These are phyloP conservation scores for Talaromyces pinophilus DNA, from an alignment of 2,329 filamentous ascomycete genomes.

Conservation along the genomic window DNA sequence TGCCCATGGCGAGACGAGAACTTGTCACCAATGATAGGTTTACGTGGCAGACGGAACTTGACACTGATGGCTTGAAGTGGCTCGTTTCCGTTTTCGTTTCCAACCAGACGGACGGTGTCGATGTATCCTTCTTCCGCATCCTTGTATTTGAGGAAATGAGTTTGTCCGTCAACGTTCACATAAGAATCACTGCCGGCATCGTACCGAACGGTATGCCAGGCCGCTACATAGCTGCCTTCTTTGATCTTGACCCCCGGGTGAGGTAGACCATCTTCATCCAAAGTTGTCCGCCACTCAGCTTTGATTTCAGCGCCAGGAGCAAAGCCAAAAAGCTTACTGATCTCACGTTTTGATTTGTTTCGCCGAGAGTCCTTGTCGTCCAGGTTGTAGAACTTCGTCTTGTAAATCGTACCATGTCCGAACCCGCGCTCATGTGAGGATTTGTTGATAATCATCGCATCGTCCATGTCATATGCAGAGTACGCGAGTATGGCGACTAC, in stretches of 20 bases:
- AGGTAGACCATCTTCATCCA: conserved; percentile 87
- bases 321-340: conserved; percentile 87
- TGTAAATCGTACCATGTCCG: conserved; percentile 94
- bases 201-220: conserved; percentile 82
- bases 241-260: conserved; percentile 74
- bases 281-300: conserved; percentile 66
- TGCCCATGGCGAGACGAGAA: conserved; percentile 98
- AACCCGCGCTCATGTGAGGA: conserved; percentile 95
- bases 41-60: conserved; percentile 87
- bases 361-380: conserved; percentile 72
- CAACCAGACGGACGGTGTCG: conserved; percentile 89
- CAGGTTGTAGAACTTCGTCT: conserved; percentile 88
- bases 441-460: conserved; percentile 99
- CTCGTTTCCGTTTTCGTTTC: conserved; percentile 78
- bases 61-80: conserved; percentile 85
- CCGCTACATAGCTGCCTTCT: conserved; percentile 82
- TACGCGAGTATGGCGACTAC: conserved; percentile 98
- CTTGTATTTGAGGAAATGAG: conserved; percentile 91
- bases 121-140: conserved; percentile 84
- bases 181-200: conserved; percentile 71
- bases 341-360: conserved; percentile 64
- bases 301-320: conserved; percentile 74
- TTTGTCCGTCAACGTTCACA: conserved; percentile 81
- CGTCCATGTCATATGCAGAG: conserved; percentile 98
- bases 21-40: conserved; percentile 95